Conservation (phyloP, 176 grass and related monocot genomes). For the bread wheat (Triticum aestivum) region IWGSC_CS_RefSeq_v2.1 NC_057812.1:129087030-129087529, state of each 20-base stretch:
- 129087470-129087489: background rate
- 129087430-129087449: background rate
- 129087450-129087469: background rate
- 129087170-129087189: slow-evolving; percentile 6
- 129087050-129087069: background rate
- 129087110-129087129: background rate
- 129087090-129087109: background rate
- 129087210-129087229: background rate
- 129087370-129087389: background rate
- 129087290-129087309: background rate
- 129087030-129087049: background rate
- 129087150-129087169: background rate
- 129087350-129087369: background rate
- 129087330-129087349: background rate
- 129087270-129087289: background rate
- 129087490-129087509: slow-evolving; percentile 25
- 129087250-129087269: background rate
- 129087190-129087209: background rate
- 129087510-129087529: slow-evolving; percentile 30
- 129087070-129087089: background rate
- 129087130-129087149: background rate
- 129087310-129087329: background rate
- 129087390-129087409: background rate
- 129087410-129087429: background rate
- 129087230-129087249: background rate